Evolutionary conservation across 495 filamentous ascomycete species (phyloP).

Genomic region (Aspergillus conjunctus): DNA sequence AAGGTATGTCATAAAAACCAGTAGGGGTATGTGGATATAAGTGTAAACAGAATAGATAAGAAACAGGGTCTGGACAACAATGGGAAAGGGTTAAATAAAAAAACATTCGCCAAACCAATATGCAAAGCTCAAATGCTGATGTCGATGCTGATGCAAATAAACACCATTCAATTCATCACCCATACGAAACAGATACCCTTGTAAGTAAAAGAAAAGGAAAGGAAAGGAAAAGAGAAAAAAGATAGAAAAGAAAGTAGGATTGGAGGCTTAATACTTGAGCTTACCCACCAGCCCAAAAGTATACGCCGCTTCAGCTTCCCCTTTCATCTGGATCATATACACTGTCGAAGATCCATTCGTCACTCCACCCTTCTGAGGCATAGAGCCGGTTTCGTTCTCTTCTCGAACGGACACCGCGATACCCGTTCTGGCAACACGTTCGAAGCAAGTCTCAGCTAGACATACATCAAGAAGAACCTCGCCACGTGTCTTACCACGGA

Average conservation of each 20-base stretch:
- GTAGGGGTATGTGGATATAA: slow-evolving; percentile 1
- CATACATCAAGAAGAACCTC: slow-evolving; percentile 79
- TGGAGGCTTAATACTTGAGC: slow-evolving; percentile 50
- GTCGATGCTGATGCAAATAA: neutral
- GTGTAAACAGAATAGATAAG: neutral
- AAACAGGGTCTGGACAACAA: neutral
- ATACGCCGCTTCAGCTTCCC: slow-evolving; percentile 61
- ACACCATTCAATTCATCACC: slow-evolving; percentile 4
- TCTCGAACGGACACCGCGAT: slow-evolving; percentile 88
- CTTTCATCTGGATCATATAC: slow-evolving; percentile 82
- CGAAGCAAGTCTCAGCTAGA: slow-evolving; percentile 80
- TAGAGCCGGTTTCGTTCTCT: slow-evolving; percentile 69
- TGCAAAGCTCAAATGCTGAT: slow-evolving; percentile 10
- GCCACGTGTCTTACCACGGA: slow-evolving; percentile 66
- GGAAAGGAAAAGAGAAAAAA: no score
- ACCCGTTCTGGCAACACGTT: slow-evolving; percentile 76
- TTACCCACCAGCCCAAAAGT: slow-evolving; percentile 64
- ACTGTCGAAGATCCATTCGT: slow-evolving; percentile 66
- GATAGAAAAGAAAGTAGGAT: no score
- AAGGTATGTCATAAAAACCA: neutral
- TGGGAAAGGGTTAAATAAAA: neutral
- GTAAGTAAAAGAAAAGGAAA: no score
- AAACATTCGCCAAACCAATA: slow-evolving; percentile 6
- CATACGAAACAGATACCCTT: no score
- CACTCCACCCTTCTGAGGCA: slow-evolving; percentile 71